Evolutionary conservation across 345 rosid genomes (phyloP), one percentile per base, ranked within the genome.

Genomic region (Hibiscus trionum): DNA sequence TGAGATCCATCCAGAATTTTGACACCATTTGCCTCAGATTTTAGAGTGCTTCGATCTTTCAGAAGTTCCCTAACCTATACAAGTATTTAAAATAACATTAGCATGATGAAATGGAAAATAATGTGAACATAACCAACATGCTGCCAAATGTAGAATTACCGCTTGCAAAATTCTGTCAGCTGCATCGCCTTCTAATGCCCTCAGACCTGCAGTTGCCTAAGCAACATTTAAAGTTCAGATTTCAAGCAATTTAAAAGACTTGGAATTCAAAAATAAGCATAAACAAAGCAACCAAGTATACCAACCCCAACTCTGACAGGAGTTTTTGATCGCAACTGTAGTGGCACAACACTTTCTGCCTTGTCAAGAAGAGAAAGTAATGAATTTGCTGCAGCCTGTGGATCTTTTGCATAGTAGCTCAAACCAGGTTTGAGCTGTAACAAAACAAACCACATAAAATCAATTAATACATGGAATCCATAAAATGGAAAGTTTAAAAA

Each of bases 241-340:
- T 17, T 74, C 35, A n/a, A 74, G 53, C 33, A 76, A 61, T 35
- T 19, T 67, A 29, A 35, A 11, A 49, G 55, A 63, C 42, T 59
- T 19, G 12, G 2, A 46, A 50, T 1, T 9, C 46, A 58, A 8
- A 75, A 75, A 50, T 67, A 46, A 52, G 26, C 19, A 53, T 11
- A 33, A 21, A 42, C 12, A 27, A 75, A 5, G 33, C 49, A 47
- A 61, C 16, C 53, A 60, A 55, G 65, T 61, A 26, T 60, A 77
- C 91, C 49, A 75, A 95, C 97, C 90, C 99, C 97, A 66, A 95
- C 97, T 88, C 96, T 86, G 69, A 95, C 99, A n/a, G 96, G 97
- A 19, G 97, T 95, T 82, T 80, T 87, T 4, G 88, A 70, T 47
- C 93, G 83, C 83, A 90, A 70, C 53, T 84, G 85, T 12, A 80